Conservation (phyloP, 192 early-diverging fungal genomes). For the Coemansia aciculifera region DNA sequence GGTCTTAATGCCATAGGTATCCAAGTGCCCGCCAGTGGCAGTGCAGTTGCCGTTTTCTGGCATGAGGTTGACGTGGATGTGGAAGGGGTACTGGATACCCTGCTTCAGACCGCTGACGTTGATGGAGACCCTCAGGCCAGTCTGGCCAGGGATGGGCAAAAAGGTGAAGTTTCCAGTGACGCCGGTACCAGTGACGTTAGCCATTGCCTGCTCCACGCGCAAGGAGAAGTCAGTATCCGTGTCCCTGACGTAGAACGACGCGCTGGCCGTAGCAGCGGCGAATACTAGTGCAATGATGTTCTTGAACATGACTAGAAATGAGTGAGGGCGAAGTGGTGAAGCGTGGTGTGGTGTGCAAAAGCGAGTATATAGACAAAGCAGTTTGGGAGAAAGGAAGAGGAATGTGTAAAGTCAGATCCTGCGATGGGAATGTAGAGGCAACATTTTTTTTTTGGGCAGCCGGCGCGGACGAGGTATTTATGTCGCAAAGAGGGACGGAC, state of each 20-base stretch:
- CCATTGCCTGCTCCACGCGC: conserved; percentile 12
- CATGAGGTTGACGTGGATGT: conserved; percentile 47
- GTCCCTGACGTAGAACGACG: conserved; percentile 3
- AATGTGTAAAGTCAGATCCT: not conserved
- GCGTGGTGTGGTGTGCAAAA: not conserved
- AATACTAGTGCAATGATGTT: conserved; percentile 18
- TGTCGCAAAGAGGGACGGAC: conserved; percentile 4
- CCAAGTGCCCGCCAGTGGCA: conserved; percentile 49
- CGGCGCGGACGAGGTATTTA: not conserved
- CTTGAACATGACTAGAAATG: conserved; percentile 17
- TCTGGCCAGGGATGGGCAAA: conserved; percentile 8
- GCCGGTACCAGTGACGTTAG: conserved; percentile 15
- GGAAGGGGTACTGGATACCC: conserved; percentile 41
- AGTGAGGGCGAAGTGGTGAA: not conserved
- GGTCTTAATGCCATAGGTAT: conserved; percentile 32
- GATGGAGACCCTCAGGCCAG: conserved; percentile 32
- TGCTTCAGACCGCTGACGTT: conserved; percentile 34
- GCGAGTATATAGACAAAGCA: not conserved
- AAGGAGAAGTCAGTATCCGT: not conserved
- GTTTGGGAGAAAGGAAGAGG: not conserved
- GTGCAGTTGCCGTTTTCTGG: conserved; percentile 53
- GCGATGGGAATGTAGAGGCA: not conserved
- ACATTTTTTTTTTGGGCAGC: not conserved
- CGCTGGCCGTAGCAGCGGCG: conserved; percentile 17
- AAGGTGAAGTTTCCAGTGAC: conserved; percentile 28